phyloP scores from a whole-genome alignment of 345 rosid species.

The Raphanus raphanistrum region DNA sequence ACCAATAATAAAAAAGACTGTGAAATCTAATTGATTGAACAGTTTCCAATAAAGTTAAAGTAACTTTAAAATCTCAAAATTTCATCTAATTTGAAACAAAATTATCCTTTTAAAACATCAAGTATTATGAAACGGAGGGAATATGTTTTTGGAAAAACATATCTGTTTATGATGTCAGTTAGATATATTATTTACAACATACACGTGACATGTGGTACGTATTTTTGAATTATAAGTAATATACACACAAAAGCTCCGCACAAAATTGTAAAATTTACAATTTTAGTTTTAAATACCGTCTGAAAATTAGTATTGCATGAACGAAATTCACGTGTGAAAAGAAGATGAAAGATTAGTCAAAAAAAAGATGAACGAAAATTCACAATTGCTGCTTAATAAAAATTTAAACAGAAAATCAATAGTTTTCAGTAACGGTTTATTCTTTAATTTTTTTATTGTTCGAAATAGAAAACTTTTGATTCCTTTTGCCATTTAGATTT shows the following conservation, averaged over 20 bases:
- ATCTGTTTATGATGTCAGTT: constrained; percentile 4
- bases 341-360: no score
- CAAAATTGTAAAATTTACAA: background rate
- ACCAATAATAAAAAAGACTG: no score
- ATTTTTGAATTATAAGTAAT: background rate
- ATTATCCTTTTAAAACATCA: no score
- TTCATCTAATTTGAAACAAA: no score
- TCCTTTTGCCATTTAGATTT: background rate
- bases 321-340: background rate
- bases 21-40: no score
- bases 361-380: background rate
- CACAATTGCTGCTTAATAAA: background rate
- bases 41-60: no score
- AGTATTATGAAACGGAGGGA: no score
- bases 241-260: background rate
- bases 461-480: background rate
- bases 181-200: background rate
- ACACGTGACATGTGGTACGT: constrained; percentile 12
- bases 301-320: background rate
- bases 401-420: background rate
- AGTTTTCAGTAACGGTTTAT: constrained; percentile 3
- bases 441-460: background rate
- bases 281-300: background rate
- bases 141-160: background rate
- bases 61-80: no score